Percentiles rank a stretch among this genome's conserved stretches.
Evolutionary conservation across 331 rosid genomes (phyloP).

Genomic region (Malus hybrid): DNA sequence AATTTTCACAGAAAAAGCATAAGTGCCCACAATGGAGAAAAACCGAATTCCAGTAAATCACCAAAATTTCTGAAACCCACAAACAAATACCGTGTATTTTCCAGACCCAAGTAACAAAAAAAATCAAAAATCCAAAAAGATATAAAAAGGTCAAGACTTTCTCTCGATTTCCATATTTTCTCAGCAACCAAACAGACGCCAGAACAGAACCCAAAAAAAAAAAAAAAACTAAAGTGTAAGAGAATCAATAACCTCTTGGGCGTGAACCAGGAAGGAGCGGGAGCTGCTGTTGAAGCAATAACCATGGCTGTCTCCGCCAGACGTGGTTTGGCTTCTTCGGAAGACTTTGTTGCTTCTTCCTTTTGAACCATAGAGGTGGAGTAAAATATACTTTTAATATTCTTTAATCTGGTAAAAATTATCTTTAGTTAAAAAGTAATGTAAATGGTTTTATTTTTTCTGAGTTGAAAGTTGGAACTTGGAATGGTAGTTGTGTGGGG

Average conservation of each 20-base stretch:
- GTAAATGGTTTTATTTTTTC: background rate
- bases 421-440: background rate
- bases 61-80: background rate
- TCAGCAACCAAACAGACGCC: background rate
- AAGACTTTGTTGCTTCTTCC: conserved; percentile 9
- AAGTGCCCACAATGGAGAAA: background rate
- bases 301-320: conserved; percentile 18
- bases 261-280: conserved; percentile 55
- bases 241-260: conserved; percentile 40
- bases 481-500: too few species aligned
- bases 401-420: background rate
- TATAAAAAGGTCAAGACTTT: background rate
- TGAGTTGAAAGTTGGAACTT: too few species aligned
- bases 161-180: background rate
- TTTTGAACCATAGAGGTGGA: background rate
- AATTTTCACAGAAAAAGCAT: background rate
- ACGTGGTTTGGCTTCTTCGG: conserved; percentile 8
- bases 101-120: background rate
- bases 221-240: background rate
- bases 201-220: background rate
- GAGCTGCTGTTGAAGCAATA: conserved; percentile 21
- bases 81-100: background rate
- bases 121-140: background rate
- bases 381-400: background rate
- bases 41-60: background rate